Evolutionary conservation across 1,284 basidiomycete genomes (phyloP), one percentile per base, ranked within the genome.

Genomic region (Puccinia coronata): DNA sequence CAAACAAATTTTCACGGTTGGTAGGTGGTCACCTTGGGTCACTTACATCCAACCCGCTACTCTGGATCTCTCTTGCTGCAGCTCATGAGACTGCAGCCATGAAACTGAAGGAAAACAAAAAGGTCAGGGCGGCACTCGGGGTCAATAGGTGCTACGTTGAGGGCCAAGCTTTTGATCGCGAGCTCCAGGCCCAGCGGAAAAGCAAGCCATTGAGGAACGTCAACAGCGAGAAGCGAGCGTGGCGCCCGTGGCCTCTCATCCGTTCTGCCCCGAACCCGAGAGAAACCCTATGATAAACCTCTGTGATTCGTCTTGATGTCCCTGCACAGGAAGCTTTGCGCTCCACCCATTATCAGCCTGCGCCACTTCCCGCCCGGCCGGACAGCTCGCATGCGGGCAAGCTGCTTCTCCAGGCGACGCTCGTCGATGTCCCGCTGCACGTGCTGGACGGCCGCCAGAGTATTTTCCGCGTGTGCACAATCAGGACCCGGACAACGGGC

Each of bases 41-140:
- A n/a, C n/a, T n/a, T 1, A 9, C 18, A 8, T 41, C 31, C 5
- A 34, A 80, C 92, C 91, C 6, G 95, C 83, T 53, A n/a, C n/a
- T n/a, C n/a, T 61, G 16, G 20, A 85, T 86, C 61, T 82, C 82
- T 25, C 73, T n/a, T n/a, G n/a, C 49, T 41, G 25, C 96, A 84
- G 93, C 93, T 0, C 95, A 97, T 85, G 93, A 90, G 25, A 90
- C 95, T 75, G 94, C 95, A 1, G 91, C 90, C 0, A 94, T 94
- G 3, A 97, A 97, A 88, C 92, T 94, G 86, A 86, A 88, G 31
- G 95, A 97, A 86, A 89, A 94, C 82, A 89, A 87, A 84, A 92
- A 90, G 86, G 92, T 98, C 91, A 91, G 93, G 25, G 88, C 90
- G 81, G 96, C 96, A 0, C 88, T 98, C 16, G 93, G 94, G 18